Evolutionary conservation across 2,329 filamentous ascomycete species (phyloP), one percentile per base, ranked within the genome.

Genomic region (Colletotrichum orchidophilum): DNA sequence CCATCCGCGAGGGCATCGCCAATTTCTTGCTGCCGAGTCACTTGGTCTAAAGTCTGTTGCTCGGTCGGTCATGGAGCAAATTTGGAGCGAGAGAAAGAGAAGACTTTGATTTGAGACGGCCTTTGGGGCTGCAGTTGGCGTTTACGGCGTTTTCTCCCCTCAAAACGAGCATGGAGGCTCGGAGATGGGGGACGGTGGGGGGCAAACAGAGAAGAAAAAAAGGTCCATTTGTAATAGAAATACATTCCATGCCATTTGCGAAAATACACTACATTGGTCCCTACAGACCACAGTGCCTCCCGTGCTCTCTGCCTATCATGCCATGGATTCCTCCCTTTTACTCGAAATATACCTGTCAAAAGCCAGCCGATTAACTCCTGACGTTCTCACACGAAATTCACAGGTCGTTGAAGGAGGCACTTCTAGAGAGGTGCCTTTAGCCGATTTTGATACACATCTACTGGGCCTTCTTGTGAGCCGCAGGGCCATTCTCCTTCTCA

Each of bases 21-120:
- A 98, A 98, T 82, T 99, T 99, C 78, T 83, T 99, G 79, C 83
- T 99, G 75, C 96, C 96, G 13, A 96, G 93, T 77, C 96, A 99
- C 85, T 83, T 99, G 81, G 96, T 95, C 57, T 90, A 80, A 82
- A 29, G 13, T 11, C 9, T 12, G 27, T 12, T 24, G 27, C n/a
- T 9, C 13, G 21, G 5, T 13, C 12, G 33, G n/a, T 24, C 6
- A 21, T 27, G 26, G 39, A 11, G 26, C 5, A n/a, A 50, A 7
- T 27, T n/a, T 21, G 26, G 27, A 35, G 12, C n/a, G 31, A 15
- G 58, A 50, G 13, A 46, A 3, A 21, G 39, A 5, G 21, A 35
- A 62, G 27, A 26, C 27, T 50, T 46, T 46, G 18, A 46, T 46
- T 46, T 52, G 59, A n/a, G 46, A 62, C 29, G 8, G 21, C 29